Base-by-base conservation (phyloP, 2,329 filamentous ascomycete genomes). In the Ophiostoma australiae region DNA sequence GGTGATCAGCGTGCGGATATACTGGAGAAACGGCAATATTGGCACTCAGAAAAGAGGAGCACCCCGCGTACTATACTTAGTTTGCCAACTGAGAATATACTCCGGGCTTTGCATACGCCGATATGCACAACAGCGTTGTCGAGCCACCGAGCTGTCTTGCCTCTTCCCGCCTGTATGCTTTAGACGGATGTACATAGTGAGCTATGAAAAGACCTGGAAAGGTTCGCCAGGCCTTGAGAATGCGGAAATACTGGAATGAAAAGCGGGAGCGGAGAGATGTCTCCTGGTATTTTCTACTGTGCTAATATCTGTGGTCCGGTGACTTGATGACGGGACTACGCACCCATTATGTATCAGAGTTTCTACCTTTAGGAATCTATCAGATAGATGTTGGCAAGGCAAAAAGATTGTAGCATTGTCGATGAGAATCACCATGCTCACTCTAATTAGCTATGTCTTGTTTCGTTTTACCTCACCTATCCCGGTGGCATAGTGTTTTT, bases 191-290 rank as follows among this genome's bases (percentile, higher is more conserved):
- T 48, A 3, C n/a, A n/a, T n/a, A n/a, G n/a, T n/a, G 15, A 48
- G 44, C 44, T 15, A 17, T 17, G 44, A 1, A 11, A 48, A 48
- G 17, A 15, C 44, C 27, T 31, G 1, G 27, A n/a, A 48, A n/a
- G n/a, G 27, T 3, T 31, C 1, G 27, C 27, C 13, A 52, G 39
- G n/a, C n/a, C 58, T 31, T 2, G 15, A 58, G 58, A 63, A 63
- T 63, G 58, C 58, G 58, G 58, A 31, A 58, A 63, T 27, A 17
- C 58, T 31, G 58, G 58, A 63, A 33, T 33, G 58, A 63, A 63
- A 63, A 63, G 58, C 58, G 58, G 58, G 58, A 63, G 58, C 58
- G 27, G n/a, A 48, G 44, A 48, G 20, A 17, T 17, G 44, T 15
- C 20, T 20, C 44, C 20, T n/a, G 44, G 23, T 15, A 27, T 58